Percentiles rank a stretch among this genome's conserved stretches.
These are phyloP conservation scores for Dothistroma pini DNA, from an alignment of 2,329 filamentous ascomycete genomes.

Conservation along the genomic window DNA sequence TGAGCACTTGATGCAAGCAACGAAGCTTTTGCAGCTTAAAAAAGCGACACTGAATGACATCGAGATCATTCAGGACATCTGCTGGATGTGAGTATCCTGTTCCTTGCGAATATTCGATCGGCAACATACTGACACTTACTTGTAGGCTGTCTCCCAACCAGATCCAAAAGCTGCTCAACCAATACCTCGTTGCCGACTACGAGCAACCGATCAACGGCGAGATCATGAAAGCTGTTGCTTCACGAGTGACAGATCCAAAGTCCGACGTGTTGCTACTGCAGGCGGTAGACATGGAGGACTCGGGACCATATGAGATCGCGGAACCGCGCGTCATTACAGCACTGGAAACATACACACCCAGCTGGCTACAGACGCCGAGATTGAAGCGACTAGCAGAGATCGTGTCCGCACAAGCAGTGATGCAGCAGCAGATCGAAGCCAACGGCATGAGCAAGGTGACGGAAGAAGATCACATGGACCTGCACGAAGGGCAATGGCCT, in stretches of 20 bases:
- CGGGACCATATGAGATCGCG: conserved; percentile 95
- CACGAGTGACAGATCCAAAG: conserved; percentile 88
- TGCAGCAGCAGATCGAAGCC: conserved; percentile 55
- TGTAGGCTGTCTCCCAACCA: conserved; percentile 91
- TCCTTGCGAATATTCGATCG: not conserved
- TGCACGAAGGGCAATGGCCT: conserved; percentile 23
- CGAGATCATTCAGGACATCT: conserved; percentile 99
- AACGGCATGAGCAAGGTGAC: conserved; percentile 26
- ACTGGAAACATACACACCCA: conserved; percentile 95
- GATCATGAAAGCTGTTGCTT: conserved; percentile 99
- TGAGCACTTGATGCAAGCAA: conserved; percentile 99
- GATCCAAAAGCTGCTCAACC: conserved; percentile 97
- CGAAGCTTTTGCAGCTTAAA: conserved; percentile 96
- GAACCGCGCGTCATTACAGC: conserved; percentile 95
- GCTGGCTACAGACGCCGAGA: conserved; percentile 94
- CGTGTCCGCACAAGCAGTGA: conserved; percentile 91
- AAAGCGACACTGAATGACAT: conserved; percentile 99
- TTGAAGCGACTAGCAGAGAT: conserved; percentile 97
- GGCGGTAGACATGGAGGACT: conserved; percentile 98
- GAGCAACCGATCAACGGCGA: conserved; percentile 99
- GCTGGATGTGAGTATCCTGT: conserved; percentile 86
- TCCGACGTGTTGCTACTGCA: conserved; percentile 90
- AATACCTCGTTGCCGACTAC: conserved; percentile 97
- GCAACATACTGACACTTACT: conserved; percentile 15
- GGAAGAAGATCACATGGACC: conserved; percentile 25